A percentile compares a stretch with the other conserved stretches of the same genome.
Conservation (phyloP, 2,329 filamentous ascomycete species). For the Colletotrichum karsti region DNA sequence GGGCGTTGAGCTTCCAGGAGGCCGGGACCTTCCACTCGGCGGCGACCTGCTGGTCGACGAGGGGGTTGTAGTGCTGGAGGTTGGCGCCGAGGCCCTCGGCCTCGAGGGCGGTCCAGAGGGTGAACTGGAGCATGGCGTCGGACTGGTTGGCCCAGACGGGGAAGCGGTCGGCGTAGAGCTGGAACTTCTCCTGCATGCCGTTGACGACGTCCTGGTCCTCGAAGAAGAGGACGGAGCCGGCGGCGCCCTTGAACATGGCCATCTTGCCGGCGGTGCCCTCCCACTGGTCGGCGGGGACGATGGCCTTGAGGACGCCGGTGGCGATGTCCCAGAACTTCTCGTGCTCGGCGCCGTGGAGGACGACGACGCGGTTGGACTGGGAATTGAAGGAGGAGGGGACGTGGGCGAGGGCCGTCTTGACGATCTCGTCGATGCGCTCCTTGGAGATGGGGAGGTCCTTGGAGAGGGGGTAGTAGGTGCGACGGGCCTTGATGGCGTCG, state of each 20-base stretch:
- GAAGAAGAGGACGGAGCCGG: conserved; percentile 90
- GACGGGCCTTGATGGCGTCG: conserved; percentile 72
- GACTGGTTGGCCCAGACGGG: conserved; percentile 79
- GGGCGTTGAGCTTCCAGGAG: conserved; percentile 80
- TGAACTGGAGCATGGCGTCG: conserved; percentile 83
- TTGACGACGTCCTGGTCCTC: conserved; percentile 77
- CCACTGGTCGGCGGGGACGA: conserved; percentile 74
- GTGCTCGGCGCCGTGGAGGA: conserved; percentile 85
- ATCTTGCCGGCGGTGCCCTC: conserved; percentile 56
- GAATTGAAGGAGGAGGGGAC: conserved; percentile 89
- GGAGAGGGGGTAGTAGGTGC: conserved; percentile 74
- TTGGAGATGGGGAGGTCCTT: conserved; percentile 68
- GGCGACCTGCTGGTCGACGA: conserved; percentile 78
- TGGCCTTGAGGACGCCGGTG: conserved; percentile 68
- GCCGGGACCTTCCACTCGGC: conserved; percentile 74
- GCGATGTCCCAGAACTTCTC: conserved; percentile 86
- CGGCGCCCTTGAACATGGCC: conserved; percentile 71
- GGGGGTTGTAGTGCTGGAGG: conserved; percentile 92
- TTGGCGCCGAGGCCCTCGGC: conserved; percentile 86
- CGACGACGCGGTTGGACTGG: conserved; percentile 80
- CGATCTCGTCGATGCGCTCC: conserved; percentile 70
- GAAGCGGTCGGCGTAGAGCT: conserved; percentile 83
- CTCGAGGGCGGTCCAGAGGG: conserved; percentile 84
- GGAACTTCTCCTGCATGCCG: conserved; percentile 72
- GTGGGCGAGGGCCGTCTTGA: conserved; percentile 70